These are phyloP conservation scores for Populus davidiana DNA, from an alignment of 345 rosid species.

Conservation along the genomic window DNA sequence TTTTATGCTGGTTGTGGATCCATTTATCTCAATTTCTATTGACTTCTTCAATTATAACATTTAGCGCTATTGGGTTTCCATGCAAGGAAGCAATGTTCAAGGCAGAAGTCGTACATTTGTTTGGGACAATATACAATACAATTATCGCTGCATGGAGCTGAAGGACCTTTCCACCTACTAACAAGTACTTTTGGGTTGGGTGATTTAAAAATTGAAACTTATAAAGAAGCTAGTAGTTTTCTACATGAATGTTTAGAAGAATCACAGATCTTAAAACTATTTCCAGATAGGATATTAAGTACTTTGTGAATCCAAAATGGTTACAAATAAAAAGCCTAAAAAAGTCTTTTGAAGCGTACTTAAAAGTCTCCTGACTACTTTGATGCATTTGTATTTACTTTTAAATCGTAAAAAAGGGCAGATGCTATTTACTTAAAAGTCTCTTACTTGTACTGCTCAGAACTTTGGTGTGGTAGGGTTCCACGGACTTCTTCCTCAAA, in stretches of 20 bases:
- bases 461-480: constrained; percentile 2
- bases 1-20: neutral
- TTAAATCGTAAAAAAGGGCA: neutral
- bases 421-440: neutral
- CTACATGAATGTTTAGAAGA: neutral
- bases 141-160: no score
- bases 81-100: neutral
- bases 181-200: neutral
- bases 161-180: no score
- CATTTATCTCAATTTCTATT: neutral
- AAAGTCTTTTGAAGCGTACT: neutral
- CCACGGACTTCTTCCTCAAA: constrained; percentile 12
- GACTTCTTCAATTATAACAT: neutral
- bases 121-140: neutral
- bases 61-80: no score
- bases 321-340: neutral
- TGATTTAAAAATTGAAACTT: neutral
- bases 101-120: neutral
- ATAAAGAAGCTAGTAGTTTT: neutral
- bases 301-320: neutral
- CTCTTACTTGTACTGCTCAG: constrained; percentile 29
- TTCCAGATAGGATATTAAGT: no score
- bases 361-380: neutral
- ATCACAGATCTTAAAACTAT: neutral
- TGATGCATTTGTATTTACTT: neutral